Base-by-base conservation (phyloP, 1,284 basidiomycete species). In the Schizophyllum amplum region DNA sequence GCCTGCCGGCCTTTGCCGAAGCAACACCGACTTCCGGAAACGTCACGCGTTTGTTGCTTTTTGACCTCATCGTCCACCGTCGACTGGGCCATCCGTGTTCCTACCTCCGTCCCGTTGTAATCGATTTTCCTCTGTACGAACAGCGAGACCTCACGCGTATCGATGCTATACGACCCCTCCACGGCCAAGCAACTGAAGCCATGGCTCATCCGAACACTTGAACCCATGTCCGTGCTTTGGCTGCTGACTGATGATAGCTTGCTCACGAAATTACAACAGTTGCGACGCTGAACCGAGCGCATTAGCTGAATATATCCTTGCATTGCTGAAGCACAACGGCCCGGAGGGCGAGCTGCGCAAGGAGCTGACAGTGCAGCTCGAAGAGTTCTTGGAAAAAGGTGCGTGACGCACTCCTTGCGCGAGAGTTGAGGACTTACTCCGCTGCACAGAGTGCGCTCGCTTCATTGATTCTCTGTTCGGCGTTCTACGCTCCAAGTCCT, bases 281-380 rank as follows among this genome's bases (percentile, higher is more conserved):
- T 97, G 93, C 69, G 95, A 98, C 71, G 95, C 95, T 55, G 95
- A 98, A 69, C 94, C 95, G 23, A 86, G 88, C 27, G 93, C 95
- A 21, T 83, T 98, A 54, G 88, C 92, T 13, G 94, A 98, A 69
- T 98, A 98, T 69, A 89, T 98, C 63, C 82, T 97, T 53, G 95
- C 95, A n/a, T 76, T 98, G 55, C 76, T 98, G 57, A 94, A 94
- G 68, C 92, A 96, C 71, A 92, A 93, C 72, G 85, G 85, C 9
- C 79, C 87, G 4, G 91, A 94, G 67, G 69, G 71, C n/a, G 89
- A 95, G 62, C 86, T 97, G 77, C 80, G 87, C 63, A 82, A 84
- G 61, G 90, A 93, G 67, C 76, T 98, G 55, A 71, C 78, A 7
- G 69, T 80, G 1, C 92, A 97, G 68, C 77, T 98, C 58, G 85